Evolutionary conservation across 441 rosid species (phyloP).

Genomic region (Biscutella auriculata): DNA sequence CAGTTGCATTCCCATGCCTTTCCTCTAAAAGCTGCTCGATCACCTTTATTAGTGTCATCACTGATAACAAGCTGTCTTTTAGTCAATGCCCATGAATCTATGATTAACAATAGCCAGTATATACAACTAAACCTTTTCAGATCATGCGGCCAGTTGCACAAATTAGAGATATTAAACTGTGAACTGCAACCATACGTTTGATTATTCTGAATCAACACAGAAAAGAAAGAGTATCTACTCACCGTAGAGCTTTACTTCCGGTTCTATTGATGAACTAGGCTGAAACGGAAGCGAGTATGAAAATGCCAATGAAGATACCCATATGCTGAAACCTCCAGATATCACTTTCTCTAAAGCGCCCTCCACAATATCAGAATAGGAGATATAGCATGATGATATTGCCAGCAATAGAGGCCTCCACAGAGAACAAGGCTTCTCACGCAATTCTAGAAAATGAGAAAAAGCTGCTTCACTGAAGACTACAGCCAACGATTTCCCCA

Average conservation of each 20-base stretch:
- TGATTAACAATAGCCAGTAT: background rate
- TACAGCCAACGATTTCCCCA: conserved; percentile 37
- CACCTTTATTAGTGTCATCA: conserved; percentile 51
- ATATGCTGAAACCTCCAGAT: conserved; percentile 44
- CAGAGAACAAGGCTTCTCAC: conserved; percentile 46
- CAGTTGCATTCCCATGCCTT: conserved; percentile 27
- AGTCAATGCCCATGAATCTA: background rate
- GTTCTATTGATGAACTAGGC: conserved; percentile 28
- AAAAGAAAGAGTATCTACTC: conserved; percentile 6
- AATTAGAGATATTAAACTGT: background rate
- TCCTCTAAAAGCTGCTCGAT: conserved; percentile 43
- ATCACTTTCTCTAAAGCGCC: conserved; percentile 41
- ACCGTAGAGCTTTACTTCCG: conserved; percentile 69
- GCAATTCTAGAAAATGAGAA: conserved; percentile 48
- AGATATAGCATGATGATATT: conserved; percentile 66
- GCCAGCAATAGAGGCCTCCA: conserved; percentile 79
- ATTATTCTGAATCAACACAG: background rate
- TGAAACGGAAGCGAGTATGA: conserved; percentile 33
- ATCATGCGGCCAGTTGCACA: background rate
- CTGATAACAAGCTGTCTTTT: conserved; percentile 31
- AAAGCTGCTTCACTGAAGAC: conserved; percentile 55
- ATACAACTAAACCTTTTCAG: background rate
- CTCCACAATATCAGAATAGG: conserved; percentile 45
- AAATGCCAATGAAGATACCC: conserved; percentile 60
- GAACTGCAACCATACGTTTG: background rate